Percentiles rank a stretch among this genome's conserved stretches.
These are phyloP conservation scores for Diplodia scrobiculata DNA, from an alignment of 2,329 filamentous ascomycete genomes.

Conservation along the genomic window DNA sequence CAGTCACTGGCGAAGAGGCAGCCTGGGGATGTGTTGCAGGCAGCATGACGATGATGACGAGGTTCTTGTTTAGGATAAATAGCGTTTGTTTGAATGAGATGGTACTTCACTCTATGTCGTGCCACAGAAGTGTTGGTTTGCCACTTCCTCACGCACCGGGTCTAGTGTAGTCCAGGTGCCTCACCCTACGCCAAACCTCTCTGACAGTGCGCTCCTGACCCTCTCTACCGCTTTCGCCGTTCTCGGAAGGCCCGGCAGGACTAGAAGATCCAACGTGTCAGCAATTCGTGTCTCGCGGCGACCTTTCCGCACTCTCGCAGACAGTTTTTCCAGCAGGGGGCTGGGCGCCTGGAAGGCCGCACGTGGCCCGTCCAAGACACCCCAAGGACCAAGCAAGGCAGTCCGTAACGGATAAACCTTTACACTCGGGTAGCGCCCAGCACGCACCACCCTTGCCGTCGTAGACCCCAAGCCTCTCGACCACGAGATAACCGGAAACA, in stretches of 20 bases:
- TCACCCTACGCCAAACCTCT: constrained; percentile 72
- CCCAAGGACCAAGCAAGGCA: neutral
- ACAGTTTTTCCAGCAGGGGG: neutral
- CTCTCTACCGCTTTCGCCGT: constrained; percentile 63
- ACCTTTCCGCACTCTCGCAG: neutral
- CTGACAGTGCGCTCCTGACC: constrained; percentile 70
- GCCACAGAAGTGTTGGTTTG: constrained; percentile 32
- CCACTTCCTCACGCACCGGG: constrained; percentile 57
- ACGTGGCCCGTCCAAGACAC: neutral
- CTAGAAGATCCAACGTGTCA: constrained; percentile 43
- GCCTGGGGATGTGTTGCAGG: neutral
- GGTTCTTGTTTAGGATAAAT: neutral
- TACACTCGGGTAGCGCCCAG: constrained; percentile 3
- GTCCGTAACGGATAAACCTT: constrained; percentile 26
- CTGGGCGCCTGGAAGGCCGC: neutral
- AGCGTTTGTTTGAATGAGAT: constrained; percentile 5
- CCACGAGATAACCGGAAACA: neutral
- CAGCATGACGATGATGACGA: neutral
- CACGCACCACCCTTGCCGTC: neutral
- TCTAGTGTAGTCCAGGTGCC: constrained; percentile 65
- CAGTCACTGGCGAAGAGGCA: neutral
- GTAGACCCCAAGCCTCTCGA: neutral
- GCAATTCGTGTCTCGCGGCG: neutral
- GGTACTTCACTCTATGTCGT: neutral
- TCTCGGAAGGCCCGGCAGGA: constrained; percentile 63